phyloP scores from a whole-genome alignment of 2,329 filamentous ascomycete genomes.

The Aspergillus fijiensis region DNA sequence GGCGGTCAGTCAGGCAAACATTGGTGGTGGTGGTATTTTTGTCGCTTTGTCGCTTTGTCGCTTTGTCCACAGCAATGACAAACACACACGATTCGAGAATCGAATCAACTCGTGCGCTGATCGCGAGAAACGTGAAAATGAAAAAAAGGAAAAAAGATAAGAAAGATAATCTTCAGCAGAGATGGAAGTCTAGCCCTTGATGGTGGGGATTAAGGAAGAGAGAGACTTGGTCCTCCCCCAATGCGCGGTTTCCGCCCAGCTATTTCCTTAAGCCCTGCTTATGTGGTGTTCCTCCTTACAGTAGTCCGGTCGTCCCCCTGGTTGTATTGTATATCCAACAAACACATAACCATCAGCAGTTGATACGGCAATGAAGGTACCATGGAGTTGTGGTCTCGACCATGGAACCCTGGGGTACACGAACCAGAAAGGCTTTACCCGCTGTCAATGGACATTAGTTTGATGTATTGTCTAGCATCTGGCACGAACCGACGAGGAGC shows the following conservation, averaged over 20 bases:
- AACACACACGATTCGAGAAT: conserved; percentile 4
- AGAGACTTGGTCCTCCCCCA: conserved; percentile 1
- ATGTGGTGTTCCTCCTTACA: background rate
- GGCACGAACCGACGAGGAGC: conserved; percentile 3
- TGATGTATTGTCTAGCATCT: background rate
- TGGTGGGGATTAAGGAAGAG: background rate
- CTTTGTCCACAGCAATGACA: background rate
- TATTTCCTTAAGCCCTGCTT: conserved; percentile 8
- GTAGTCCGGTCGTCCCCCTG: background rate
- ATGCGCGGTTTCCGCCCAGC: conserved; percentile 18
- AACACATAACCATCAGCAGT: background rate
- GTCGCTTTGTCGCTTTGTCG: background rate
- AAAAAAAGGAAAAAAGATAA: conserved; percentile 5
- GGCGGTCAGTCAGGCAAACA: conserved; percentile 9
- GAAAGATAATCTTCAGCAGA: background rate
- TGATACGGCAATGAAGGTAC: no score
- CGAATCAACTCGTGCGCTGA: conserved; percentile 11
- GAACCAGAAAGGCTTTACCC: background rate
- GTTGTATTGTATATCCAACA: background rate
- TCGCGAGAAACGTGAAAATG: conserved; percentile 1
- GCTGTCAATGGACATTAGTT: background rate
- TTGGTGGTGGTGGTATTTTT: conserved; percentile 3
- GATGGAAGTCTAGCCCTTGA: background rate
- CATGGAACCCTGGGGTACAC: conserved; percentile 4
- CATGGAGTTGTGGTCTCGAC: background rate